Evolutionary conservation across 1,284 basidiomycete genomes (phyloP).

Genomic region (Malassezia obtusa): DNA sequence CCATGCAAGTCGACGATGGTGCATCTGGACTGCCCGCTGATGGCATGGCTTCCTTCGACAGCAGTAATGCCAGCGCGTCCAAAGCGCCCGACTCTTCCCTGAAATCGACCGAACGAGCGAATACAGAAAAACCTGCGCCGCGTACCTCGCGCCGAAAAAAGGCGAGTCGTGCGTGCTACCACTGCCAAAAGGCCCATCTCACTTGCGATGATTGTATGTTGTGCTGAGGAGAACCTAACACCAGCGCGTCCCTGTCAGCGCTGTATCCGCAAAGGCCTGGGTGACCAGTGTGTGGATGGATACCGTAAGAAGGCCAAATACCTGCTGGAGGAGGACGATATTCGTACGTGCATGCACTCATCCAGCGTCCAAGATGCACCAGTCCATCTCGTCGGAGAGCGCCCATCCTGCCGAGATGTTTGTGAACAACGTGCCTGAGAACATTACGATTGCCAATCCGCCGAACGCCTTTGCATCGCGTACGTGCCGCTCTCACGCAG

Average conservation of each 20-base stretch:
- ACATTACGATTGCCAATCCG: background rate
- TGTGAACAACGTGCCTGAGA: background rate
- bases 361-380: background rate
- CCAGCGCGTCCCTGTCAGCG: conserved; percentile 76
- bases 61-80: too few species aligned
- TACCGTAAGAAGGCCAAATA: conserved; percentile 97
- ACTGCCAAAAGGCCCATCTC: conserved; percentile 86
- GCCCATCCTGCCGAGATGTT: background rate
- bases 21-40: too few species aligned
- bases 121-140: background rate
- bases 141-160: conserved; percentile 55
- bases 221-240: background rate
- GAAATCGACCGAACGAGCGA: too few species aligned
- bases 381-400: background rate
- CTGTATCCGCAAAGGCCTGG: conserved; percentile 85
- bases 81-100: too few species aligned
- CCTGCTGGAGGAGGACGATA: conserved; percentile 49
- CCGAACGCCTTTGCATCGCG: background rate
- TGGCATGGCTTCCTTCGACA: too few species aligned
- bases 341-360: conserved; percentile 11
- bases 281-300: conserved; percentile 79
- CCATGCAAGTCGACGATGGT: background rate
- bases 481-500: conserved; percentile 1
- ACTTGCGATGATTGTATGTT: conserved; percentile 86
- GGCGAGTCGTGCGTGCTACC: conserved; percentile 80